A percentile compares a stretch with the other conserved stretches of the same genome.
Conservation (phyloP, 1,139 yeast species). For the Kurtzmaniella natalensis region DNA sequence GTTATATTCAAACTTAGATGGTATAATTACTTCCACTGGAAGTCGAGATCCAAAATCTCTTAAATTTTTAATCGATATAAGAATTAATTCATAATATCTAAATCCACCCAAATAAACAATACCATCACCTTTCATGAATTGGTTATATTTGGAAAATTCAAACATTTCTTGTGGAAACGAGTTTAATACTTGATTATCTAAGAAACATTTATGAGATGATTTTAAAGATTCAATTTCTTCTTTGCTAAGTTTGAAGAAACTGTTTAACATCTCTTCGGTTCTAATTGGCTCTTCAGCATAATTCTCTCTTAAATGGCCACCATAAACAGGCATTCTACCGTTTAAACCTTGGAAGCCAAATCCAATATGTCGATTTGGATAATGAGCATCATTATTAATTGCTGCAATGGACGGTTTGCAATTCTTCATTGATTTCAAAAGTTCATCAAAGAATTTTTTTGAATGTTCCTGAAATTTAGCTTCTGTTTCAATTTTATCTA, state of each 20-base stretch:
- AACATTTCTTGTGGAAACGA: constrained; percentile 21
- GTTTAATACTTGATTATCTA: constrained; percentile 15
- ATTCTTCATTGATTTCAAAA: constrained; percentile 16
- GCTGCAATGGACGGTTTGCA: constrained; percentile 19
- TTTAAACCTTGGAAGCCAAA: constrained; percentile 7
- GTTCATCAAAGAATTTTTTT: constrained; percentile 15
- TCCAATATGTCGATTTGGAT: constrained; percentile 16
- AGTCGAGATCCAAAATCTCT: constrained; percentile 50
- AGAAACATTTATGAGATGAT: constrained; percentile 18
- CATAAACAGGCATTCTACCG: constrained; percentile 28
- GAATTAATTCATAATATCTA: constrained; percentile 50
- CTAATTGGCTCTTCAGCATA: constrained; percentile 27
- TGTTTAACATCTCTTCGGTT: constrained; percentile 19
- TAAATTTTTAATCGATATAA: constrained; percentile 50
- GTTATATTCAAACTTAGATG: constrained; percentile 25
- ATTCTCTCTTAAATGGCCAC: constrained; percentile 33
- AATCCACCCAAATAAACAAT: constrained; percentile 65
- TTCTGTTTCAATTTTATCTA: constrained; percentile 15
- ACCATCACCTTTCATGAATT: constrained; percentile 46
- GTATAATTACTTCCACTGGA: constrained; percentile 52
- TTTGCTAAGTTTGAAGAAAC: constrained; percentile 19
- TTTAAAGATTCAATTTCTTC: constrained; percentile 18
- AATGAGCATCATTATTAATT: constrained; percentile 27
- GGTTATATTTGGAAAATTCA: constrained; percentile 16
- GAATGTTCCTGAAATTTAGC: constrained; percentile 15